phyloP scores from a whole-genome alignment of 164 flowering plant species.

The Vitis labrusca region DNA sequence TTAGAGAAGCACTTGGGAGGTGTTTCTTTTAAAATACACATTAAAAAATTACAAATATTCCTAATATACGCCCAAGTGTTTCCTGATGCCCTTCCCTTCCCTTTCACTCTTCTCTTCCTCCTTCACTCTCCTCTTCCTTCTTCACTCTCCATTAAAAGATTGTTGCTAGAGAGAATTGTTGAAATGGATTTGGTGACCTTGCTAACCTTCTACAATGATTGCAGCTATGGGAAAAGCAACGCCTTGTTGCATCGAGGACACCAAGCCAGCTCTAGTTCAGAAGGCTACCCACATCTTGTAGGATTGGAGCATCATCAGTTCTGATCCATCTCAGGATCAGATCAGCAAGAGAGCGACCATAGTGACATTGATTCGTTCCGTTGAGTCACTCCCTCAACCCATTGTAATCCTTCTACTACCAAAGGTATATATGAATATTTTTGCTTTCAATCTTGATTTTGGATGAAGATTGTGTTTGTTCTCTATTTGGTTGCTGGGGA shows the following conservation, averaged over 20 bases:
- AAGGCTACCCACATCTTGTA: constrained; percentile 6
- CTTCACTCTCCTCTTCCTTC: no score
- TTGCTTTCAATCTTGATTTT: background rate
- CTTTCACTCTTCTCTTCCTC: no score
- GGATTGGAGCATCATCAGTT: constrained; percentile 11
- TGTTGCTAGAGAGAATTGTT: constrained; percentile 16
- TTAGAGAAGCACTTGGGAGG: no score
- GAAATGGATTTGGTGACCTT: constrained; percentile 34
- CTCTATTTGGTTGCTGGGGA: background rate
- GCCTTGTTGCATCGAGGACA: constrained; percentile 14
- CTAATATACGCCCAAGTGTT: no score
- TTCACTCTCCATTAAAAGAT: constrained; percentile 16
- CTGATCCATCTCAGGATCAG: constrained; percentile 32
- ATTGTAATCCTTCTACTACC: constrained; percentile 29
- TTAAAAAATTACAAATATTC: no score
- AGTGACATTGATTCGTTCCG: constrained; percentile 51
- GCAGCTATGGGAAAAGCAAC: constrained; percentile 48
- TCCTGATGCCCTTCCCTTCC: no score
- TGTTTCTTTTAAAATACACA: no score
- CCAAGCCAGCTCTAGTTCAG: constrained; percentile 11
- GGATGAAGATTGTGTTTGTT: background rate
- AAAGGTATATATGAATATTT: constrained; percentile 39
- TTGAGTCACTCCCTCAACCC: constrained; percentile 45
- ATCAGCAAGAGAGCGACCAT: constrained; percentile 27
- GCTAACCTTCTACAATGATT: constrained; percentile 51